Evolutionary conservation across 306 rosid genomes (phyloP), one percentile per base, ranked within the genome.

Genomic region (Sphenostylis stenocarpa): DNA sequence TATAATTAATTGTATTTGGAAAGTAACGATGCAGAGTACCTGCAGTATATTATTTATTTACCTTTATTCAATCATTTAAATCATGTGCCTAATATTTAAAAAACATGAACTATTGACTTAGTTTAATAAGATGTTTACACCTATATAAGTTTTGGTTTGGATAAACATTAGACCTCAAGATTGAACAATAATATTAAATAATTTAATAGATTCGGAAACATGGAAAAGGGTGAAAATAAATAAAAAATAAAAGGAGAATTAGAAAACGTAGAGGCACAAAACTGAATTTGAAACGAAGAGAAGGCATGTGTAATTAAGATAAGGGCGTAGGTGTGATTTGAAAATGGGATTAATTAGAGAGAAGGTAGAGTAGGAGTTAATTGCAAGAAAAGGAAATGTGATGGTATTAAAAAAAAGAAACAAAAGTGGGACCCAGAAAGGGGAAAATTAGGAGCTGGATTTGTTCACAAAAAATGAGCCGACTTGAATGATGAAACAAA

Each of bases 401-500:
- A 6, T 57, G 17, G 43, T 38, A n/a, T 39, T 57, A 47, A 23
- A 8, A 28, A 24, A 24, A 41, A 21, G 1, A 38, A 6, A 56
- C 1, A 61, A 28, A 15, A 68, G 87, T 88, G 85, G 82, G 87
- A 66, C 86, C 44, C 17, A 73, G 24, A 2, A 3, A 2, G 16
- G 15, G 12, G 15, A 41, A 41, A 41, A 86, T 80, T 81, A 84
- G 55, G 83, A 80, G 61, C 45, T 85, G 45, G 43, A 61, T 74
- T 57, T 20, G 20, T 72, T 57, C 23, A 53, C 4, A 31, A 53
- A 73, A 56, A 38, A 2, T 63, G 84, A 81, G 81, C 82, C 82
- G 73, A 80, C 43, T 38, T 38, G 43, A 38, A 38, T 38, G 12
- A 38, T 38, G 43, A 38, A 38, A 38, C 12, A 38, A 55, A 13